Conservation (phyloP, 2,329 filamentous ascomycete species). For the Aphanocladium album region DNA sequence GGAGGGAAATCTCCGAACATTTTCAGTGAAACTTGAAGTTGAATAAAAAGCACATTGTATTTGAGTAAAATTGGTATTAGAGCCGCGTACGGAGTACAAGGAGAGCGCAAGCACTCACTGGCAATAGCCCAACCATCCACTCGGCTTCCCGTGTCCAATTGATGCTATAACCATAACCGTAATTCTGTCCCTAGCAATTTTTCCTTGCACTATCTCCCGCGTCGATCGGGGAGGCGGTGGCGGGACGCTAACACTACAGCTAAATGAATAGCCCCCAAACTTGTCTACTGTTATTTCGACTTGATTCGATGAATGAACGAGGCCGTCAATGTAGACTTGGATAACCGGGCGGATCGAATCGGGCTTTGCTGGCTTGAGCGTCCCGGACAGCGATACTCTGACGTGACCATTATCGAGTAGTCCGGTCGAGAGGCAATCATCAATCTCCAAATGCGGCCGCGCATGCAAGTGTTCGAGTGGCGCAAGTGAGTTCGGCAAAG, state of each 20-base stretch:
- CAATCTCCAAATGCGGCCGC: background rate
- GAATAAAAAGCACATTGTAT: no score
- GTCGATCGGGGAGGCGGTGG: background rate
- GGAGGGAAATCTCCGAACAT: no score
- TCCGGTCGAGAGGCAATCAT: background rate
- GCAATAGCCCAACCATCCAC: background rate
- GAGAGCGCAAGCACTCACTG: no score
- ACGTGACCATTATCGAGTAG: background rate
- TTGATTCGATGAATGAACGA: background rate
- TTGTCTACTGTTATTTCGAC: background rate
- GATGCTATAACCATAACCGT: background rate
- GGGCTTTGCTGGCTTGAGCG: background rate
- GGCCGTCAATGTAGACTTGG: background rate
- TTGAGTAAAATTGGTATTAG: no score
- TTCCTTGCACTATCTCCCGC: background rate
- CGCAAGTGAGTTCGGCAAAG: background rate
- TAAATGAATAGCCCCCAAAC: background rate
- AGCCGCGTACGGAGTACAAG: no score
- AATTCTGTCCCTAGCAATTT: constrained; percentile 1
- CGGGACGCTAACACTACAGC: background rate
- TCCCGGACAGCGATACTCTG: background rate
- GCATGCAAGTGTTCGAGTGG: background rate
- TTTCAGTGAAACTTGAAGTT: no score
- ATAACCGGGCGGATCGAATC: background rate
- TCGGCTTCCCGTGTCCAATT: background rate